Conservation (phyloP, 768 basidiomycete species). For the Boletus rubropictus region DNA sequence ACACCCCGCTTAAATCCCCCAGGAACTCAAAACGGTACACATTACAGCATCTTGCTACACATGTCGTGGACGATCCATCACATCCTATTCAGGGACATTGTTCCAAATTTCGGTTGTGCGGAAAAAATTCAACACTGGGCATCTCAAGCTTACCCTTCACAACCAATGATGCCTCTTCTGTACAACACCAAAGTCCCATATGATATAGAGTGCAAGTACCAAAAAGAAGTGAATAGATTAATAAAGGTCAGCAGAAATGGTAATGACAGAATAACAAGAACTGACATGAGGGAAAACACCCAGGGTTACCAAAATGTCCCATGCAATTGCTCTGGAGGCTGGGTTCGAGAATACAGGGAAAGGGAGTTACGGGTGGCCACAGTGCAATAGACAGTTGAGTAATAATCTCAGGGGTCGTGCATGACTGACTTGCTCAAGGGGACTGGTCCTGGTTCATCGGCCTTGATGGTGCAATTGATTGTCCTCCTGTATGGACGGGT, state of each 20-base stretch:
- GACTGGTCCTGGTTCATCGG: not conserved
- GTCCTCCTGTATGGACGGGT: no score
- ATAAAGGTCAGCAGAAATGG: not conserved
- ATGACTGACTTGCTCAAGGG: not conserved
- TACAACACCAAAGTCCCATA: not conserved
- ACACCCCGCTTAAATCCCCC: not conserved
- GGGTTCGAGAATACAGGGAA: not conserved
- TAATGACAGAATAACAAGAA: no score
- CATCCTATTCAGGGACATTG: not conserved
- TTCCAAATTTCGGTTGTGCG: no score
- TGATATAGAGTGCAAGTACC: not conserved
- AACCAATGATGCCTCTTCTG: no score
- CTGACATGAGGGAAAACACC: no score
- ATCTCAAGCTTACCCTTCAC: not conserved
- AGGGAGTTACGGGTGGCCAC: not conserved
- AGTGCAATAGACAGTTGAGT: not conserved
- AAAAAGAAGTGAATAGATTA: not conserved
- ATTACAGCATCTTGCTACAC: not conserved
- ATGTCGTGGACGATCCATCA: not conserved
- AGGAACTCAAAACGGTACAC: not conserved
- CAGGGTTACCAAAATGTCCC: no score
- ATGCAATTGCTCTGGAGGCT: not conserved
- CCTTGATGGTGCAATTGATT: not conserved
- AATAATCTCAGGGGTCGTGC: not conserved
- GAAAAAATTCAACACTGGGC: no score